Percentiles rank a stretch among this genome's conserved stretches.
Evolutionary conservation across 768 basidiomycete genomes (phyloP).

Genomic region (Tulasnella sp.): DNA sequence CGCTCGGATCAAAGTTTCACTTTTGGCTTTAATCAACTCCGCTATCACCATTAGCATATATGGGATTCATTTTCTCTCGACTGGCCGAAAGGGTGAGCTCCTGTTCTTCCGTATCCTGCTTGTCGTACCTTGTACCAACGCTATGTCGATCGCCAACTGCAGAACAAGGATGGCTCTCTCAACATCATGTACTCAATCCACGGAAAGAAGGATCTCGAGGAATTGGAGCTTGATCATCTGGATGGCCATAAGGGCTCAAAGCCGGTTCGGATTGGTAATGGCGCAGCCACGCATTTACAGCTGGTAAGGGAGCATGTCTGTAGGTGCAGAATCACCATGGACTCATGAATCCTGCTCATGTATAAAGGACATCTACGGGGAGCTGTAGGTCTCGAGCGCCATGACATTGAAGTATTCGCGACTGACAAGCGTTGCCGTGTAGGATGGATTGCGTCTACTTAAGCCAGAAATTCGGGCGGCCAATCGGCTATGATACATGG

Average conservation of each 20-base stretch:
- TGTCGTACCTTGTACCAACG: background rate
- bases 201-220: slow-evolving; percentile 70
- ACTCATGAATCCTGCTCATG: background rate
- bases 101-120: background rate
- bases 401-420: background rate
- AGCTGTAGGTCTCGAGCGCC: slow-evolving; percentile 44
- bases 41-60: slow-evolving; percentile 51
- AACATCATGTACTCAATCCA: slow-evolving; percentile 99
- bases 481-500: slow-evolving; percentile 44
- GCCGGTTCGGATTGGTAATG: slow-evolving; percentile 88
- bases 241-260: slow-evolving; percentile 49
- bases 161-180: slow-evolving; percentile 78
- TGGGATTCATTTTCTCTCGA: slow-evolving; percentile 84
- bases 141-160: background rate
- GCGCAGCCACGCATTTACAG: slow-evolving; percentile 88
- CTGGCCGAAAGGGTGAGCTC: slow-evolving; percentile 45
- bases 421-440: background rate
- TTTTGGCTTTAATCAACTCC: slow-evolving; percentile 1
- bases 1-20: background rate
- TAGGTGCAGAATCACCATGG: background rate
- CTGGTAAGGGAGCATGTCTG: slow-evolving; percentile 36
- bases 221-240: slow-evolving; percentile 73
- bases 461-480: slow-evolving; percentile 60
- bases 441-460: slow-evolving; percentile 96
- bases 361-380: slow-evolving; percentile 86